Conservation (phyloP, 2,329 filamentous ascomycete genomes). For the Polytolypa hystricis region DNA sequence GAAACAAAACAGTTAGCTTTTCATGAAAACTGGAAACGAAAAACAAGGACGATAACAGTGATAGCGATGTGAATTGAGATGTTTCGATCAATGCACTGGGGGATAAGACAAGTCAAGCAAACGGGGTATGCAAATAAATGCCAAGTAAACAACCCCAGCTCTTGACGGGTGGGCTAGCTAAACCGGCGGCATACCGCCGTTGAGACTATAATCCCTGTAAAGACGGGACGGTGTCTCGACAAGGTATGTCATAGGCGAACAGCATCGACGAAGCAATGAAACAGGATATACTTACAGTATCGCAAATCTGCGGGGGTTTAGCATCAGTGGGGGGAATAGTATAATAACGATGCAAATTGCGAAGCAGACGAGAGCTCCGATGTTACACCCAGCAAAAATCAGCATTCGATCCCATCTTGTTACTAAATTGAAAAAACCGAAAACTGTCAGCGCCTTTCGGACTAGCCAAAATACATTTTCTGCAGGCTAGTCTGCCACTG, state of each 20-base stretch:
- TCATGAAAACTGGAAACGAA: constrained; percentile 2
- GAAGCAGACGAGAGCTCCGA: constrained; percentile 84
- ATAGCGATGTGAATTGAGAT: too few relatives aligned
- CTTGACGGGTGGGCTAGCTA: too few relatives aligned
- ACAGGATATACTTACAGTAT: constrained; percentile 65
- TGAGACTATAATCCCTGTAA: too few relatives aligned
- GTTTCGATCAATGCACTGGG: background rate
- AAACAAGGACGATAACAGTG: constrained; percentile 1
- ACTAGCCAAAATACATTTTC: constrained; percentile 1
- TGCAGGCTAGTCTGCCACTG: too few relatives aligned
- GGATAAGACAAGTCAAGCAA: too few relatives aligned
- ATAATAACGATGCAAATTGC: constrained; percentile 72
- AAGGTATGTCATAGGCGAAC: constrained; percentile 2
- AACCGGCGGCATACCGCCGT: too few relatives aligned
- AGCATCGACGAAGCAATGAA: constrained; percentile 14
- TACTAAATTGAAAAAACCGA: constrained; percentile 51
- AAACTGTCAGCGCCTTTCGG: too few relatives aligned
- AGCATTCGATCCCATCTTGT: constrained; percentile 94
- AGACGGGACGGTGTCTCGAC: too few relatives aligned
- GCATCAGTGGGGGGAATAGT: constrained; percentile 71
- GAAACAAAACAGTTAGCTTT: constrained; percentile 17
- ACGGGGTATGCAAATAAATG: too few relatives aligned
- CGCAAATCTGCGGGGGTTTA: constrained; percentile 85
- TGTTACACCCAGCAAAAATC: constrained; percentile 82
- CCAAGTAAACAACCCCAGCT: too few relatives aligned